Evolutionary conservation across 257 asterid genomes (phyloP).

Genomic region (Mentha longifolia): DNA sequence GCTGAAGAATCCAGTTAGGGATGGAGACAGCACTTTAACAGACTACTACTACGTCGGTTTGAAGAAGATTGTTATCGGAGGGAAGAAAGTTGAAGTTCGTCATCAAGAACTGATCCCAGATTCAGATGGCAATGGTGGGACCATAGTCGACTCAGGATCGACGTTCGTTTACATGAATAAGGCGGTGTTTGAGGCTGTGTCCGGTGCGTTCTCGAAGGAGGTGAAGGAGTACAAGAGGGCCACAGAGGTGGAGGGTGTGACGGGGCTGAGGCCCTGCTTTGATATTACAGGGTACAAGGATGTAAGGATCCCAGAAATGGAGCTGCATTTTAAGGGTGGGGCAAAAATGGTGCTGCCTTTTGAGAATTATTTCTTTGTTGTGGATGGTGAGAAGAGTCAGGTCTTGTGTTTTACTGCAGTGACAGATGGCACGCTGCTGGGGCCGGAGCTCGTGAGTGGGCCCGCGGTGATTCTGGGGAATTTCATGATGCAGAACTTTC

Average conservation of each 20-base stretch:
- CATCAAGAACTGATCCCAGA: slow-evolving; percentile 51
- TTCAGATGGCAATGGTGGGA: slow-evolving; percentile 71
- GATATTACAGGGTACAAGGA: slow-evolving; percentile 51
- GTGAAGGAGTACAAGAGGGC: slow-evolving; percentile 57
- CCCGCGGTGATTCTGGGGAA: slow-evolving; percentile 86
- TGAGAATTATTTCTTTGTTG: slow-evolving; percentile 63
- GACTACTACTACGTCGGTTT: slow-evolving; percentile 69
- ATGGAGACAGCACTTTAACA: slow-evolving; percentile 38
- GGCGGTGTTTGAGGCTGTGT: slow-evolving; percentile 45
- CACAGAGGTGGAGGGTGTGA: slow-evolving; percentile 45
- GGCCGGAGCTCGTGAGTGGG: slow-evolving; percentile 49
- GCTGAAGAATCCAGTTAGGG: slow-evolving; percentile 46
- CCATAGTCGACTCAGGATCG: slow-evolving; percentile 89
- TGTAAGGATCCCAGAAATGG: slow-evolving; percentile 55
- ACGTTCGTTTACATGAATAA: slow-evolving; percentile 64
- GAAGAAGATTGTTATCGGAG: slow-evolving; percentile 68
- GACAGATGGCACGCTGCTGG: slow-evolving; percentile 45
- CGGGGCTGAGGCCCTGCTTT: slow-evolving; percentile 76
- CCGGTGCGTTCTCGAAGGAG: slow-evolving; percentile 49
- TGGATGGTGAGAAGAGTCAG: slow-evolving; percentile 35
- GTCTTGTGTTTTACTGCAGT: slow-evolving; percentile 62
- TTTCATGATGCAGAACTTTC: slow-evolving; percentile 79
- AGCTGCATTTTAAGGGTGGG: slow-evolving; percentile 83
- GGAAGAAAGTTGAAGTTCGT: slow-evolving; percentile 51
- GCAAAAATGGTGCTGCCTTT: slow-evolving; percentile 71